These are phyloP conservation scores for Termitomyces sp. DNA, from an alignment of 768 basidiomycete species.

Conservation along the genomic window DNA sequence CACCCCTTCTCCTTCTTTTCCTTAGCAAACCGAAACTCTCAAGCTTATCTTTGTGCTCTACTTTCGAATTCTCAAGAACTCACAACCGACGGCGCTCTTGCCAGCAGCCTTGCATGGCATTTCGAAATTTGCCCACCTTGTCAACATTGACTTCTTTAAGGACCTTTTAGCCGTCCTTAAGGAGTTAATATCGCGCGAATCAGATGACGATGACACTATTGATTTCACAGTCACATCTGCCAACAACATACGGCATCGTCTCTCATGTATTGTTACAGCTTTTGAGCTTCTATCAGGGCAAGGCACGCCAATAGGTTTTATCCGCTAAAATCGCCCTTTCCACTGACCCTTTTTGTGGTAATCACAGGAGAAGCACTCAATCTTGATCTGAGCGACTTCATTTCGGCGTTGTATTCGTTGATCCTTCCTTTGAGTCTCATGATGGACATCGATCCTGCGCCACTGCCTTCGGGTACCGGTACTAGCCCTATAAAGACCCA, in stretches of 20 bases:
- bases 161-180: conserved; percentile 88
- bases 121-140: conserved; percentile 89
- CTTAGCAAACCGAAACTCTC: conserved; percentile 94
- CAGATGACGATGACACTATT: conserved; percentile 31
- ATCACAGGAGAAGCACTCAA: conserved; percentile 89
- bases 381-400: conserved; percentile 89
- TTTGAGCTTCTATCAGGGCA: conserved; percentile 96
- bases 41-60: conserved; percentile 97
- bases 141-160: conserved; percentile 98
- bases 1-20: neutral
- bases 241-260: conserved; percentile 46
- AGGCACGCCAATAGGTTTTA: conserved; percentile 43
- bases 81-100: conserved; percentile 70
- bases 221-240: conserved; percentile 21
- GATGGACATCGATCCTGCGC: conserved; percentile 55
- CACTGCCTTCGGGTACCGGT: conserved; percentile 19
- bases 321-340: conserved; percentile 1
- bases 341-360: conserved; percentile 5
- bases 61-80: conserved; percentile 91
- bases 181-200: conserved; percentile 57
- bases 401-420: conserved; percentile 76
- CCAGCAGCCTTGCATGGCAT: conserved; percentile 89
- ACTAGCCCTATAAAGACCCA: conserved; percentile 22
- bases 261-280: conserved; percentile 92
- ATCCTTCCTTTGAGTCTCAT: conserved; percentile 70